Percentiles rank a stretch among this genome's conserved stretches.
These are phyloP conservation scores for Endoconidiophora laricicola DNA, from an alignment of 2,329 filamentous ascomycete genomes.

Conservation along the genomic window DNA sequence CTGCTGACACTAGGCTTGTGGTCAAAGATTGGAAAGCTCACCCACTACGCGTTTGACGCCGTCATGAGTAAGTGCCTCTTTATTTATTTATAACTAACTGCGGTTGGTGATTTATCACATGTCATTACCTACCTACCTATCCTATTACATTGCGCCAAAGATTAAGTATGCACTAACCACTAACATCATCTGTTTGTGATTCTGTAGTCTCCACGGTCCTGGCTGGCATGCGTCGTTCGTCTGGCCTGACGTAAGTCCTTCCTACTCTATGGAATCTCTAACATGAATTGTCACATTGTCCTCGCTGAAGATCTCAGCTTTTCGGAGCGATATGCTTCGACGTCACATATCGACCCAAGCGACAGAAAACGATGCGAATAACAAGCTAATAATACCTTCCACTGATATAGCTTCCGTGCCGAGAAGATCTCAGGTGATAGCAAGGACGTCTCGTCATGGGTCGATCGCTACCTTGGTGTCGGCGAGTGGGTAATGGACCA, in stretches of 20 bases:
- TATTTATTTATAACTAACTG: background rate
- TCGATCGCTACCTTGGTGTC: constrained; percentile 82
- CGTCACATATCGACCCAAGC: background rate
- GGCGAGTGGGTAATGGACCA: constrained; percentile 98
- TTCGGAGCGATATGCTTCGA: too few relatives aligned
- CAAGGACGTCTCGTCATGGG: constrained; percentile 71
- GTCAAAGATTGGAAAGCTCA: constrained; percentile 76
- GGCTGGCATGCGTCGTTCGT: constrained; percentile 92
- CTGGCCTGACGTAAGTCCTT: constrained; percentile 79
- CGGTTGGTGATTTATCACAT: background rate
- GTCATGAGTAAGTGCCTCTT: constrained; percentile 54
- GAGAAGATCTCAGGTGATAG: constrained; percentile 67
- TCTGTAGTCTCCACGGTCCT: constrained; percentile 77
- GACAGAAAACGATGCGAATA: background rate
- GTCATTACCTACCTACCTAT: background rate
- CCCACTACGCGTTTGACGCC: constrained; percentile 92
- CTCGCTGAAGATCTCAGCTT: too few relatives aligned
- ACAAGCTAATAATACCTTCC: background rate
- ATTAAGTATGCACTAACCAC: background rate
- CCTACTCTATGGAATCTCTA: too few relatives aligned
- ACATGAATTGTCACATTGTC: too few relatives aligned
- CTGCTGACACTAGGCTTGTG: constrained; percentile 51
- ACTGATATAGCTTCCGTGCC: constrained; percentile 55
- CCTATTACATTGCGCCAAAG: too few relatives aligned
- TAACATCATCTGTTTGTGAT: constrained; percentile 13